phyloP scores from a whole-genome alignment of 352 stramenopile genomes.

The Elongisporangium anandrum region DNA sequence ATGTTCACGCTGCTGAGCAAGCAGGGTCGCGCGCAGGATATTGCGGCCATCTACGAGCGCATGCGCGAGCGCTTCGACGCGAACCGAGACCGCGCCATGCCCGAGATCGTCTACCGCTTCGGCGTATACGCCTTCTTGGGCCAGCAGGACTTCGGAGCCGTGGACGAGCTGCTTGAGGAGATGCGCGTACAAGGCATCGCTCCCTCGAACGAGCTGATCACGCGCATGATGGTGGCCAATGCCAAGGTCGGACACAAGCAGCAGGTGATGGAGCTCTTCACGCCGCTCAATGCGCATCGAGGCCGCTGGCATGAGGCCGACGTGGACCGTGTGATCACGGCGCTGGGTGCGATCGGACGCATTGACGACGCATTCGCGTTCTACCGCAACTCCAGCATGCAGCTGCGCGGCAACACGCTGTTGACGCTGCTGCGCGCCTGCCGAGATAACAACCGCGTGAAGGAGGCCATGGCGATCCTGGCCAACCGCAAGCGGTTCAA shows the following conservation, averaged over 20 bases:
- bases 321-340: slow-evolving; percentile 48
- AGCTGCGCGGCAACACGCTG: slow-evolving; percentile 38
- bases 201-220: slow-evolving; percentile 37
- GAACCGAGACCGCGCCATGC: slow-evolving; percentile 12
- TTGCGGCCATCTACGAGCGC: slow-evolving; percentile 26
- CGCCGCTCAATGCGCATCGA: slow-evolving; percentile 19
- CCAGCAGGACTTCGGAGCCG: slow-evolving; percentile 21
- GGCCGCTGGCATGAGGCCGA: slow-evolving; percentile 39
- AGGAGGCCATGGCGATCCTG: slow-evolving; percentile 46
- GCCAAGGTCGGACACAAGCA: slow-evolving; percentile 26
- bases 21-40: slow-evolving; percentile 13
- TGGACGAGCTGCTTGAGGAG: slow-evolving; percentile 27
- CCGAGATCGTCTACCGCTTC: slow-evolving; percentile 61
- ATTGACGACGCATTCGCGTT: slow-evolving; percentile 57
- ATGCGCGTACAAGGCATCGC: slow-evolving; percentile 24
- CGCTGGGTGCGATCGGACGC: slow-evolving; percentile 28
- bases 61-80: slow-evolving; percentile 20
- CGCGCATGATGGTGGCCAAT: slow-evolving; percentile 37
- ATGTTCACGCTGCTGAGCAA: slow-evolving; percentile 31
- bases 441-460: slow-evolving; percentile 22
- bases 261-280: slow-evolving; percentile 26
- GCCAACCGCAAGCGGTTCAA: slow-evolving; percentile 52
- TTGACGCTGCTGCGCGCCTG: slow-evolving; percentile 47
- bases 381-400: slow-evolving; percentile 36
- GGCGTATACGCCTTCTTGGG: slow-evolving; percentile 39